phyloP scores from a whole-genome alignment of 208 protist species.

The Leishmania major region DNA sequence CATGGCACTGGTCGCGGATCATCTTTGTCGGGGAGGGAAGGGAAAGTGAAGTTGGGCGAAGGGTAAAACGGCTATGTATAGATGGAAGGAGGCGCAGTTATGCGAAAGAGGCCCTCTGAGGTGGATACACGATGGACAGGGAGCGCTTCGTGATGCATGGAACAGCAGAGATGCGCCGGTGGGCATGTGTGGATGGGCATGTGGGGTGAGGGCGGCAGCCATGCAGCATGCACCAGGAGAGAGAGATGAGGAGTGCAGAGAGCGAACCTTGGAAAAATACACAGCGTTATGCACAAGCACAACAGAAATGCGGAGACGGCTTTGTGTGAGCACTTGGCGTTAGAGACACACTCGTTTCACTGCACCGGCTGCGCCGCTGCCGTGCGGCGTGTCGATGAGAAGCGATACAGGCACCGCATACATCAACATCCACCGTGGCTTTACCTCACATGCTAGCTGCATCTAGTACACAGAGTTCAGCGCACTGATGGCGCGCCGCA shows the following conservation, averaged over 20 bases:
- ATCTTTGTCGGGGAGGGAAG: constrained; percentile 25
- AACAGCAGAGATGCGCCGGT: neutral
- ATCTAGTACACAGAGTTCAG: neutral
- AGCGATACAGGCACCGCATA: neutral
- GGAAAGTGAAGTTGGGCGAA: neutral
- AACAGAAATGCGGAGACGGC: neutral
- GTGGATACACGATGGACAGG: neutral
- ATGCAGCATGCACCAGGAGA: neutral
- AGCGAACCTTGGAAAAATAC: neutral
- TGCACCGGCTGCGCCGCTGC: neutral
- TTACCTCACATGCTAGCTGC: neutral
- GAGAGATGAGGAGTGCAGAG: neutral
- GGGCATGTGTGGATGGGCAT: neutral
- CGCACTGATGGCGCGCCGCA: neutral
- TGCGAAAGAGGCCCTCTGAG: neutral
- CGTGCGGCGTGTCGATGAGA: neutral
- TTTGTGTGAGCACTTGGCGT: no score
- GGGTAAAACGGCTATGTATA: neutral
- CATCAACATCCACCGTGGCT: neutral
- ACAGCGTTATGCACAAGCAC: neutral
- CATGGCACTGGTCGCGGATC: constrained; percentile 81
- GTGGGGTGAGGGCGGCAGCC: neutral
- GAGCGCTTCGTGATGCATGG: neutral
- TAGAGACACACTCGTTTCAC: neutral
- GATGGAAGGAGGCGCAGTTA: neutral